Percentiles rank a stretch among this genome's conserved stretches.
Conservation (phyloP, 768 basidiomycete genomes). For the Ramaria rubella region DNA sequence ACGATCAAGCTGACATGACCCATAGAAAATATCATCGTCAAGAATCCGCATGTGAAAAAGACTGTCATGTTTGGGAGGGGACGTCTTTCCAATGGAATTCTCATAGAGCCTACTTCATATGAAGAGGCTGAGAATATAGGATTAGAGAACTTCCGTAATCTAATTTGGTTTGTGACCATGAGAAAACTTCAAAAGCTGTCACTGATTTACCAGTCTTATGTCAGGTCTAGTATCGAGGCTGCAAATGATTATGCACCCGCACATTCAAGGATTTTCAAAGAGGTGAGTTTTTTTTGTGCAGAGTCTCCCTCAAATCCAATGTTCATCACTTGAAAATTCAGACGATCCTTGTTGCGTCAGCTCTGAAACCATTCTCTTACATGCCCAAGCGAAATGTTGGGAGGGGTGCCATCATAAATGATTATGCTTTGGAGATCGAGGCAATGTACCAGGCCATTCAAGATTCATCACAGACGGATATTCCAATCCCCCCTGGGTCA, state of each 20-base stretch:
- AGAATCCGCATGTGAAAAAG: conserved; percentile 25
- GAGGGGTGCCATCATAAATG: conserved; percentile 32
- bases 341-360: too few species aligned
- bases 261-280: conserved; percentile 27
- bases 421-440: conserved; percentile 42
- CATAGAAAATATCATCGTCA: too few species aligned
- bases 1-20: conserved; percentile 27
- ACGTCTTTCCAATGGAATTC: conserved; percentile 32
- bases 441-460: conserved; percentile 26
- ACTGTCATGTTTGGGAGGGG: conserved; percentile 38
- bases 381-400: conserved; percentile 42
- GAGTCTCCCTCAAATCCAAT: conserved; percentile 35
- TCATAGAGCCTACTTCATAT: too few species aligned
- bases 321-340: conserved; percentile 39
- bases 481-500: conserved; percentile 1
- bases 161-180: conserved; percentile 27
- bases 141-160: conserved; percentile 28
- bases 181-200: background rate
- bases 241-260: too few species aligned
- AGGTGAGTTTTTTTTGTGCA: conserved; percentile 19
- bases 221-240: conserved; percentile 18
- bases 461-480: background rate
- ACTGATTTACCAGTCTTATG: conserved; percentile 19
- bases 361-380: too few species aligned
- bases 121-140: conserved; percentile 21